Base-by-base conservation (phyloP, 2,329 filamentous ascomycete species). In the Corniculantispora saksenae region DNA sequence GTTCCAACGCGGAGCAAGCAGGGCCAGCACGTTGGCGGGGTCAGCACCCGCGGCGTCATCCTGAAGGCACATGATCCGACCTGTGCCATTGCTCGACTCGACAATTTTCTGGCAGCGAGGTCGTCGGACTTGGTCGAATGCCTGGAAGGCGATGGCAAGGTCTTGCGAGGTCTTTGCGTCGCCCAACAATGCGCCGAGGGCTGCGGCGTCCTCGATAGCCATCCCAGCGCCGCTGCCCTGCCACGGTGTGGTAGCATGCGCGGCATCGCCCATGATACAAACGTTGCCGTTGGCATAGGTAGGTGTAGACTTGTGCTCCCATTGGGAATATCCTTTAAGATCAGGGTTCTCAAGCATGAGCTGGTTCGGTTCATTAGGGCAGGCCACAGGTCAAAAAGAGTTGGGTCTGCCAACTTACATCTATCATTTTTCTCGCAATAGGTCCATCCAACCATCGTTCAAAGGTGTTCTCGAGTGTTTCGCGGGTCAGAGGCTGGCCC, bases 191-290 rank as follows among this genome's bases (percentile, higher is more conserved):
- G 66, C 56, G 0, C 55, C 69, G 3, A 73, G 67, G 3, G 72
- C 61, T n/a, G 67, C 68, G 2, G 68, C 69, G 19, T 72, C 72
- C n/a, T 73, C 71, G 4, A 74, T 67, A 1, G 69, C 70, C 68
- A 69, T 67, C 4, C 67, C 72, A 1, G 69, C 70, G 1, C 72
- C 71, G 3, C 69, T 66, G 4, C 66, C 72, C 45, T 72, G 69
- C 54, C 69, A 72, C 0, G 72, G 72, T 2, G 69, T 71, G n/a
- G 68, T 68, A 6, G 71, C 71, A 58, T 73, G 71, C 2, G 72
- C 70, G 2, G 70, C 71, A 61, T 73, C 71, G n/a, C 71, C 70
- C 1, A 72, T 67, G 12, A 73, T 67, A 38, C 71, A 72, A 1
- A 71, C 62, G 1, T 66, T 66, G 1, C 67, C 67, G 1, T 66